Evolutionary conservation across 2,329 filamentous ascomycete species (phyloP).

Genomic region (Blastomyces parvus): DNA sequence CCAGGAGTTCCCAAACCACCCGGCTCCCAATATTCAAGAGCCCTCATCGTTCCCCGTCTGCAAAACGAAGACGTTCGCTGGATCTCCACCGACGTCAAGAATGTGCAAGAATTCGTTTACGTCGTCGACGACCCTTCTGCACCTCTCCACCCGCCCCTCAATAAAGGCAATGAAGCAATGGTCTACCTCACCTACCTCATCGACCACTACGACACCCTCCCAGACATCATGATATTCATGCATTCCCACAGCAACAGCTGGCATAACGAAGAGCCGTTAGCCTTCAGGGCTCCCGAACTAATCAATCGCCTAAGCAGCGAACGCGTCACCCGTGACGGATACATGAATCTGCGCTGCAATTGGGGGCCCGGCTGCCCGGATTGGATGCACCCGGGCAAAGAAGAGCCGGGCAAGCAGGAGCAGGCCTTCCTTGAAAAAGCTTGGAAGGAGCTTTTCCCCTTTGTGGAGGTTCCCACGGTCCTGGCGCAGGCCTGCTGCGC

Average conservation of each 20-base stretch:
- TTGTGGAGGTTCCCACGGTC: constrained; percentile 37
- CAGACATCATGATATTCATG: constrained; percentile 52
- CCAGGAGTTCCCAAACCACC: constrained; percentile 35
- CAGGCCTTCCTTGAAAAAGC: constrained; percentile 38
- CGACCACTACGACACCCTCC: constrained; percentile 50
- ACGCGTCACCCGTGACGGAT: constrained; percentile 45
- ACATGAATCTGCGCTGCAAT: constrained; percentile 52
- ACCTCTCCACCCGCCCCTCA: constrained; percentile 44
- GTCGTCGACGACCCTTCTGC: constrained; percentile 45
- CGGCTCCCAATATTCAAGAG: constrained; percentile 44
- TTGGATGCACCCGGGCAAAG: constrained; percentile 44
- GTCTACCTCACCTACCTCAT: constrained; percentile 54
- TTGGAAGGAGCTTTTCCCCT: constrained; percentile 41
- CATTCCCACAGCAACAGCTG: constrained; percentile 49
- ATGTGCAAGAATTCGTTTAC: constrained; percentile 41
- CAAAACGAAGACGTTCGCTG: constrained; percentile 45
- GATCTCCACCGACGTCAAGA: constrained; percentile 44
- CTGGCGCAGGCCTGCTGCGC: constrained; percentile 55
- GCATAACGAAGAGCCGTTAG: constrained; percentile 51
- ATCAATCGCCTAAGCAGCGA: constrained; percentile 44
- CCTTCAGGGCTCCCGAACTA: constrained; percentile 42
- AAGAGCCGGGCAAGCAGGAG: constrained; percentile 37
- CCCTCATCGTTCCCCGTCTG: constrained; percentile 46
- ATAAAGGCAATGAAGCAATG: constrained; percentile 56
- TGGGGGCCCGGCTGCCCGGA: constrained; percentile 51